Evolutionary conservation across 108 stramenopile genomes (phyloP), one percentile per base, ranked within the genome.

Genomic region (Parietichytrium sp.): DNA sequence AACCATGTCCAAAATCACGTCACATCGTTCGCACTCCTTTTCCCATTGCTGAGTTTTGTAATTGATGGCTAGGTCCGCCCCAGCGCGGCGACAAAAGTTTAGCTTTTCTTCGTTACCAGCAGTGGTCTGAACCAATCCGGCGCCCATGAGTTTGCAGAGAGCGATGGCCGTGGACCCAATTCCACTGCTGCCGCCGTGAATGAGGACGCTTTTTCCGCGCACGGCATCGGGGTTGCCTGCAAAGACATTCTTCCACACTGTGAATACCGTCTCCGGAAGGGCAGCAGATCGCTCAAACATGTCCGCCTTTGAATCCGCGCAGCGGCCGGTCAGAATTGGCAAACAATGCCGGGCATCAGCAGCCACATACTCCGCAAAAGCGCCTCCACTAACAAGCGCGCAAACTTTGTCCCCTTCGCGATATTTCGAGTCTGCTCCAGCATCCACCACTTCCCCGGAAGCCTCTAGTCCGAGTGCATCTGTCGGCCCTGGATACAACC

Each of bases 231-330:
- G 61, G 8, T 42, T 42, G 33, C 45, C 42, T 42, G 38, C 36
- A 27, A 72, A 72, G 38, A 72, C 38, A 25, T 72, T 72, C 61
- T 72, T 72, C 61, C 61, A 72, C 61, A 72, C 61, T n/a, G 61
- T 72, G 20, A 72, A 72, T n/a, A 42, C 45, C 29, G 61, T 72
- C 42, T 72, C 61, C 29, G 61, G 61, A 33, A 72, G 42, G 20
- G 61, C 61, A 7, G 61, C 61, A n/a, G 61, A 33, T 7, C 42
- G 33, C 13, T 45, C 61, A 25, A 72, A 72, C 20, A 33, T 33
- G 42, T 72, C 61, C 13, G 36, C 61, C 6, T 42, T 42, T 20
- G 36, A 6, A 20, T 45, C 36, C 0, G 61, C 38, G n/a, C n/a
- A n/a, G n/a, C n/a, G n/a, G n/a, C n/a, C n/a, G n/a, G n/a, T n/a